Evolutionary conservation across 148 eudicot genomes (phyloP).

Genomic region (Rhododendron mucronatum): DNA sequence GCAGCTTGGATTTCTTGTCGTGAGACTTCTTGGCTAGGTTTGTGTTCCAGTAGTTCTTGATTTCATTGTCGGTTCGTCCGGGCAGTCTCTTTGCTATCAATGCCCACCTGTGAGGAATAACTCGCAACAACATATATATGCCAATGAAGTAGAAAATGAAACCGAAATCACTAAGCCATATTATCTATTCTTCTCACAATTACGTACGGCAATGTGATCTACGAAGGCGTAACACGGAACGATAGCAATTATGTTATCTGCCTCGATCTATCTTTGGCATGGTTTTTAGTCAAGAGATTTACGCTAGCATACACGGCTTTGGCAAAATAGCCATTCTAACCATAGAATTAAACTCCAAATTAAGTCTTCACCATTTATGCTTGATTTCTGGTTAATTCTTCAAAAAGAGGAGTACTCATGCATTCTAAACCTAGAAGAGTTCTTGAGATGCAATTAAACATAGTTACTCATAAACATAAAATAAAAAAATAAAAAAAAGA

Average conservation of each 20-base stretch:
- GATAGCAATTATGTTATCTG: background rate
- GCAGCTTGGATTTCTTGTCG: background rate
- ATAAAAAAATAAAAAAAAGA: background rate
- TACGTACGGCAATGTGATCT: background rate
- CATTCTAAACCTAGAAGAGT: too few relatives aligned
- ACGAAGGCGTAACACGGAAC: background rate
- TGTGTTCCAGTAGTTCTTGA: slow-evolving; percentile 32
- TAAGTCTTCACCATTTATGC: background rate
- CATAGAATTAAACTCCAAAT: background rate
- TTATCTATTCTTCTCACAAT: background rate
- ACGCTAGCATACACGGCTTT: too few relatives aligned
- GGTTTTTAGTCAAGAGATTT: too few relatives aligned
- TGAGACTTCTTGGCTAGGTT: background rate
- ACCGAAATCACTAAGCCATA: background rate
- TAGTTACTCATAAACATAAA: background rate
- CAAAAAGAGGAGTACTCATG: background rate
- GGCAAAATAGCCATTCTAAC: background rate
- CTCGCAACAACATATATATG: background rate
- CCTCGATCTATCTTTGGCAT: too few relatives aligned
- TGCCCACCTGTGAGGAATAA: slow-evolving; percentile 20
- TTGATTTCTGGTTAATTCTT: background rate
- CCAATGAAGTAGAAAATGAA: background rate
- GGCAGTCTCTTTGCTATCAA: slow-evolving; percentile 32
- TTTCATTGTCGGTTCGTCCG: slow-evolving; percentile 38
- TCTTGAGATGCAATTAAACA: too few relatives aligned